Evolutionary conservation across 2,329 filamentous ascomycete species (phyloP).

Genomic region (Pestalotiopsis sp.): DNA sequence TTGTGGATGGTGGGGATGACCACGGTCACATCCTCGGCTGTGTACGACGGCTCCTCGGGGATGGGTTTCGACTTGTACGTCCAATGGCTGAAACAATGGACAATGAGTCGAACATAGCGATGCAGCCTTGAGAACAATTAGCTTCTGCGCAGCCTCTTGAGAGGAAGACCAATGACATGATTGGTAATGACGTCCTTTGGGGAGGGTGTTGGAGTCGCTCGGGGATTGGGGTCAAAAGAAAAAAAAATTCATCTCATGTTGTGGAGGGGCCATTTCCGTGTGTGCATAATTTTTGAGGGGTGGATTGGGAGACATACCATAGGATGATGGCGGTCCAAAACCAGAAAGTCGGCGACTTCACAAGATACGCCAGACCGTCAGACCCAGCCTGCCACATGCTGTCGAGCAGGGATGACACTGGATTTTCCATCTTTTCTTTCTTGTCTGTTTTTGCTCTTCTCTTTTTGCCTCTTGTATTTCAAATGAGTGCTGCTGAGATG

Average conservation of each 20-base stretch:
- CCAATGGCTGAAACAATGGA: constrained; percentile 87
- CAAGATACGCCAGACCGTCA: not conserved
- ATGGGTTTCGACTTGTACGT: constrained; percentile 83
- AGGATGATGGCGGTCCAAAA: not conserved
- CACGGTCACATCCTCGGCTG: constrained; percentile 84
- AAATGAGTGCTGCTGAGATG: not conserved
- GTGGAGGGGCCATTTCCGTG: not conserved
- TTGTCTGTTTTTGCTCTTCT: not conserved
- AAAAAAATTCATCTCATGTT: not conserved
- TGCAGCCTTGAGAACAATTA: constrained; percentile 64
- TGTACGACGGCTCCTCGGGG: constrained; percentile 78
- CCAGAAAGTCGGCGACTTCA: constrained; percentile 1
- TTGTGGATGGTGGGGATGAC: constrained; percentile 93
- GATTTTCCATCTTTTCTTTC: constrained; percentile 1
- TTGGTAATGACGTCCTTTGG: not conserved
- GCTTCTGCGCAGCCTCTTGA: constrained; percentile 8
- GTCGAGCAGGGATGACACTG: not conserved
- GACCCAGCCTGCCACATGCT: not conserved
- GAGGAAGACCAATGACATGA: not conserved
- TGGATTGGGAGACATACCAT: not conserved
- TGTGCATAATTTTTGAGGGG: not conserved
- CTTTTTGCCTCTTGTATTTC: not conserved
- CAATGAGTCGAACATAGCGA: constrained; percentile 82
- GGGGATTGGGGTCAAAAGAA: not conserved
- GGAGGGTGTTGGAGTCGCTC: not conserved